A percentile compares a stretch with the other conserved stretches of the same genome.
These are phyloP conservation scores for Zygnema cylindricum DNA, from an alignment of 139 green algal species.

Conservation along the genomic window DNA sequence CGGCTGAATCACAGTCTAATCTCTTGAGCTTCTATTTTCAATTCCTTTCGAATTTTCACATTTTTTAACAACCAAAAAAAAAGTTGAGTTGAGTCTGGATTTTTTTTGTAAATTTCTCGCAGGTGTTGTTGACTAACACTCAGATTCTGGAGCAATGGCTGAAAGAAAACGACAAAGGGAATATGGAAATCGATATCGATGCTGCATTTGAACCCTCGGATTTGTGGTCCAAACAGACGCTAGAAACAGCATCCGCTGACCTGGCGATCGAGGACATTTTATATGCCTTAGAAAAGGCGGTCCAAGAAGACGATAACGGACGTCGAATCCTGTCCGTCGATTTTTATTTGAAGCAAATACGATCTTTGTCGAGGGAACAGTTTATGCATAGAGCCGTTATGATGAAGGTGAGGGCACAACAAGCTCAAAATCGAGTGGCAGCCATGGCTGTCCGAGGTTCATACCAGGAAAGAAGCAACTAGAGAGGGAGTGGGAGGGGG, in stretches of 20 bases:
- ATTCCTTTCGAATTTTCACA: too few species aligned
- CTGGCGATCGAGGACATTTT: slow-evolving; percentile 86
- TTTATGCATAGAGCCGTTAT: slow-evolving; percentile 54
- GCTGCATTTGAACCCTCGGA: slow-evolving; percentile 66
- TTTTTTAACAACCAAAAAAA: too few species aligned
- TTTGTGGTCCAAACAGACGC: slow-evolving; percentile 73
- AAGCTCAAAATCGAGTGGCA: slow-evolving; percentile 33
- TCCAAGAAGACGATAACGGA: slow-evolving; percentile 59
- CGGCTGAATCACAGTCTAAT: too few species aligned
- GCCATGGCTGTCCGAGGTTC: slow-evolving; percentile 19
- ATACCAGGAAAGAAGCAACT: neutral
- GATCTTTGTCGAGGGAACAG: slow-evolving; percentile 56
- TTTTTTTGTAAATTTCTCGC: too few species aligned
- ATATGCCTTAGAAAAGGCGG: slow-evolving; percentile 76
- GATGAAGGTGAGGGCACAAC: slow-evolving; percentile 53
- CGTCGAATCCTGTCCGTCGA: slow-evolving; percentile 70
- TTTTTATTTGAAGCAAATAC: slow-evolving; percentile 51
- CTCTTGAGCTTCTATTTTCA: too few species aligned
- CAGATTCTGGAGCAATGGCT: slow-evolving; percentile 58
- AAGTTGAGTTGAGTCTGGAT: too few species aligned
- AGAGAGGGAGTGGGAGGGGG: neutral
- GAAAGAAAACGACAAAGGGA: slow-evolving; percentile 73
- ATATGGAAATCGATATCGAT: slow-evolving; percentile 58
- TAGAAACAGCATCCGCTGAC: slow-evolving; percentile 80
- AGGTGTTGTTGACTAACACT: slow-evolving; percentile 7